Evolutionary conservation across 129 eudicot genomes (phyloP), one percentile per base, ranked within the genome.

Genomic region (Gnaphalium uliginosum): DNA sequence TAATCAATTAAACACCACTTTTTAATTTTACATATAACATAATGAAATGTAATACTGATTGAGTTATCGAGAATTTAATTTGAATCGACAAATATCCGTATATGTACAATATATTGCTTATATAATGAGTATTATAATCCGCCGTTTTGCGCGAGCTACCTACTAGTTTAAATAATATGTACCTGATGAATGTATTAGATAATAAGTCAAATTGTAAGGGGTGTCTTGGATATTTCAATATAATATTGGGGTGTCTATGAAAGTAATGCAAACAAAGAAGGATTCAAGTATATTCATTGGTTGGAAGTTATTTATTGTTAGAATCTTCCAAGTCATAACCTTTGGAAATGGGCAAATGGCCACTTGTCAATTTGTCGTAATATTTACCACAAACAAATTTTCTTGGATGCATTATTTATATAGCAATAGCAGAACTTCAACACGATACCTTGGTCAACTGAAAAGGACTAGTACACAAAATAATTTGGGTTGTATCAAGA

Each of bases 201-300:
- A n/a, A n/a, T n/a, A n/a, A n/a, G n/a, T n/a, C 4, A 43, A 43
- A 13, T 11, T 14, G 5, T 43, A 43, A 43, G 18, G 53, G 53
- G 6, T 46, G 53, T 14, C 53, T 3, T 13, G 3, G 53, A 18
- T 46, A 46, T 46, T 46, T 46, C 0, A 5, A 46, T 14, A 46
- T 46, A 46, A 14, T 14, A 13, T 3, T 13, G 1, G n/a, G 53
- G 17, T 46, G 6, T 13, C 5, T 46, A 15, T 21, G 30, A 37
- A 77, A 56, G 11, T 50, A 8, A n/a, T 62, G 22, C 4, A 68
- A 54, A 35, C 21, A 3, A 13, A 71, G 63, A 53, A 10, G 50
- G 10, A 6, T 51, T 51, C 43, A 30, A 71, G 74, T 54, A 76
- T 76, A 76, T 76, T 76, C 81, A 76, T 76, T 76, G 74, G 65